Conservation (phyloP, 257 asterid genomes). For the Echium plantagineum region DNA sequence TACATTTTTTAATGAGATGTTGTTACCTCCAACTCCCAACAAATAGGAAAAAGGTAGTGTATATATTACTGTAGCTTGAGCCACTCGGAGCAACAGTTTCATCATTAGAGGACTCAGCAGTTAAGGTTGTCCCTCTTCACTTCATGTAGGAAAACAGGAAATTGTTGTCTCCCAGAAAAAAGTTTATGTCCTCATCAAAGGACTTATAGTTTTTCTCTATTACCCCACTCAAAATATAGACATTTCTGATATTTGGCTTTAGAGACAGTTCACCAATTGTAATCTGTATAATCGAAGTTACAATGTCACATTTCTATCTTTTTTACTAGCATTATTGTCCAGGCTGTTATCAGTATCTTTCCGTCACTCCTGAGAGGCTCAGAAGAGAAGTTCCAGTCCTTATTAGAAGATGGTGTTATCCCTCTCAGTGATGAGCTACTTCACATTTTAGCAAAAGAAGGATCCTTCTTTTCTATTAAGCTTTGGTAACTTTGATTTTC, state of each 20-base stretch:
- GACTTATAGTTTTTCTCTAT: no score
- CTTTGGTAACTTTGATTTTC: constrained; percentile 35
- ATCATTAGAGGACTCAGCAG: background rate
- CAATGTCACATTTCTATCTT: constrained; percentile 2
- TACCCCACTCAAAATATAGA: background rate
- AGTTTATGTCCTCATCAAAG: no score
- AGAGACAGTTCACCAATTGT: no score
- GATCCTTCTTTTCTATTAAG: constrained; percentile 31
- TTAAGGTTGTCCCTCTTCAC: no score
- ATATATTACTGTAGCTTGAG: background rate
- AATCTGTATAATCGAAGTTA: background rate
- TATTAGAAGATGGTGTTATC: constrained; percentile 40
- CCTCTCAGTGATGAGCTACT: constrained; percentile 59
- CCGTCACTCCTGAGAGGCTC: constrained; percentile 70
- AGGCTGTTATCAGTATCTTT: constrained; percentile 59
- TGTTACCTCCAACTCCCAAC: background rate
- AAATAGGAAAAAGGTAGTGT: background rate
- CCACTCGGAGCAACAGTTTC: background rate
- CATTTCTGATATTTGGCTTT: no score
- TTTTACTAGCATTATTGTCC: constrained; percentile 12
- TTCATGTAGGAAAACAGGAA: no score
- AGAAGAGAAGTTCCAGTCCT: constrained; percentile 41
- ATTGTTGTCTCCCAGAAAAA: no score
- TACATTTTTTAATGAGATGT: background rate
- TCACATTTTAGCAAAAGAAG: constrained; percentile 59